Percentiles rank a stretch among this genome's conserved stretches.
Evolutionary conservation across 257 asterid species (phyloP).

Genomic region (Przewalskia tangutica): DNA sequence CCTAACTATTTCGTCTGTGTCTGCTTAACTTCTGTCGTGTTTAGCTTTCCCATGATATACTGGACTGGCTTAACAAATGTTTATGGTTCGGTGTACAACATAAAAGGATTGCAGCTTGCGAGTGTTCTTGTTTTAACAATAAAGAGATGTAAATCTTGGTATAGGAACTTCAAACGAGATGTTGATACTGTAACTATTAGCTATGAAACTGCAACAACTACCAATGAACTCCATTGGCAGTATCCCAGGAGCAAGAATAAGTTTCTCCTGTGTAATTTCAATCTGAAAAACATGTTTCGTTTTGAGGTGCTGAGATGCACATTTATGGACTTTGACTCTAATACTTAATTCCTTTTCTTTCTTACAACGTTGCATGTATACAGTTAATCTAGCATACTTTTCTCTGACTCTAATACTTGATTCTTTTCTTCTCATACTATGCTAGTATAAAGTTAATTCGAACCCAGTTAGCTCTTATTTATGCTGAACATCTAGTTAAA

Average conservation of each 20-base stretch:
- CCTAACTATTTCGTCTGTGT: neutral
- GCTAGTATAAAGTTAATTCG: neutral
- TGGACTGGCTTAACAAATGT: neutral
- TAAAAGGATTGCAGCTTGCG: neutral
- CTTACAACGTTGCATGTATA: neutral
- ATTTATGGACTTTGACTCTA: neutral
- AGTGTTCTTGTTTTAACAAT: slow-evolving; percentile 5
- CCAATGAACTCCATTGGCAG: neutral
- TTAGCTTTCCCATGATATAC: neutral
- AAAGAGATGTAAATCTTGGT: slow-evolving; percentile 15
- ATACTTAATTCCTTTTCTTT: neutral
- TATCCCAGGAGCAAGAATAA: neutral
- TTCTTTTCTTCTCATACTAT: neutral
- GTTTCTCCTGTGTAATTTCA: neutral
- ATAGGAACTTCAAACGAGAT: neutral
- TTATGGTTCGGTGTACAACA: neutral
- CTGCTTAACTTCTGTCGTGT: neutral
- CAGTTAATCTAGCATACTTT: neutral
- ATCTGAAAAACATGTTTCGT: neutral
- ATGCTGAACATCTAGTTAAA: neutral
- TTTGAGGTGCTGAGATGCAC: neutral
- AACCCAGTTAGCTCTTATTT: neutral
- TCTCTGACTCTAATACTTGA: neutral
- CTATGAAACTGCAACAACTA: neutral
- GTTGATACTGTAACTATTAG: neutral